Conservation (phyloP, 805 yeast genomes). For the Nakazawaea ambrosiae region DNA sequence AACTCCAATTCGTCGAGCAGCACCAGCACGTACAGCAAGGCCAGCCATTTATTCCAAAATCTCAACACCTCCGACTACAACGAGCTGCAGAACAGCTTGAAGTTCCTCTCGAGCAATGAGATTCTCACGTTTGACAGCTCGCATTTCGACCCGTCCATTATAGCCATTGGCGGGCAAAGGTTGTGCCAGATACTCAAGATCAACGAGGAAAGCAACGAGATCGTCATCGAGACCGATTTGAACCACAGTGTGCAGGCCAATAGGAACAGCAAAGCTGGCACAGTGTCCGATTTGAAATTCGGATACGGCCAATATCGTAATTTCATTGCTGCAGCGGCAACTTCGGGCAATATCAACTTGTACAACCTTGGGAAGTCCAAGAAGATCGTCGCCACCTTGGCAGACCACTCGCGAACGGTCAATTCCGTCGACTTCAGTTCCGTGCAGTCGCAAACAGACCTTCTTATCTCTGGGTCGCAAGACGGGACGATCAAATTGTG, state of each 20-base stretch:
- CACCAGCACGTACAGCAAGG: constrained; percentile 16
- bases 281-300: constrained; percentile 34
- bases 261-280: constrained; percentile 29
- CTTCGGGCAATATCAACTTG: constrained; percentile 39
- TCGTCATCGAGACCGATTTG: constrained; percentile 28
- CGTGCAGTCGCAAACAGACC: constrained; percentile 19
- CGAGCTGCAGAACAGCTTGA: constrained; percentile 16
- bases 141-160: constrained; percentile 24
- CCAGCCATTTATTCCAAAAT: constrained; percentile 20
- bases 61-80: constrained; percentile 20
- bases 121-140: constrained; percentile 26
- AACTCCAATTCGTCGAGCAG: constrained; percentile 14
- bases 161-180: constrained; percentile 37
- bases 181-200: constrained; percentile 30
- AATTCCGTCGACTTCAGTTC: constrained; percentile 36
- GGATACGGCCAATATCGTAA: constrained; percentile 33
- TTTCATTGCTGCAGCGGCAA: constrained; percentile 35
- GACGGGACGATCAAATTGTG: constrained; percentile 73
- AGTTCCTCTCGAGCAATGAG: constrained; percentile 26
- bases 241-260: constrained; percentile 19
- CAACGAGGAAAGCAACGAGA: constrained; percentile 19
- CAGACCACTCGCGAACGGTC: constrained; percentile 39
- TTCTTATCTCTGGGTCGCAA: constrained; percentile 61
- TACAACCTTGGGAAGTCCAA: constrained; percentile 23
- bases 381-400: constrained; percentile 22